These are phyloP conservation scores for Esteya vermicola DNA, from an alignment of 2,329 filamentous ascomycete species.

Conservation along the genomic window DNA sequence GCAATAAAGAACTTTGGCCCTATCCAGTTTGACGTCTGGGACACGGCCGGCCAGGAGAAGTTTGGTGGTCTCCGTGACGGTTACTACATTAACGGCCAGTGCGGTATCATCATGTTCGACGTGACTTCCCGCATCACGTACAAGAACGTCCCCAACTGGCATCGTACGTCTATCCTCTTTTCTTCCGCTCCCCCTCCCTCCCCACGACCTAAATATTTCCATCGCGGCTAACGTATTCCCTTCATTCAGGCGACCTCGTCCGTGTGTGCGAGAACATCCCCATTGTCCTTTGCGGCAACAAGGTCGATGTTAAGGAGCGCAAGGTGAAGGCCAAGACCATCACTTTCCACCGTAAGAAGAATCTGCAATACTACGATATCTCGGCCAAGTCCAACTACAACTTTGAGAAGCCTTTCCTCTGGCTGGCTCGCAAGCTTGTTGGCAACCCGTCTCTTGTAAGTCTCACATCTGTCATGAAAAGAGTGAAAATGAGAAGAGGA, in stretches of 20 bases:
- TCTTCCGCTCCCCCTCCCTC: not conserved
- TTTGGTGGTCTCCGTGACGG: constrained; percentile 98
- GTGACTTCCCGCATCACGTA: constrained; percentile 99
- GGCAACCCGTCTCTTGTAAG: constrained; percentile 77
- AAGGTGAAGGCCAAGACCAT: constrained; percentile 99
- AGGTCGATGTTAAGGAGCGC: constrained; percentile 99
- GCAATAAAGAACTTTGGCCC: constrained; percentile 63
- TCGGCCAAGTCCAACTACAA: constrained; percentile 99
- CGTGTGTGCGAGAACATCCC: constrained; percentile 99
- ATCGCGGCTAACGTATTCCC: not conserved
- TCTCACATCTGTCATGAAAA: constrained; percentile 8
- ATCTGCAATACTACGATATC: constrained; percentile 99
- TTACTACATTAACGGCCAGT: constrained; percentile 99
- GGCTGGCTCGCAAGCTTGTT: constrained; percentile 96
- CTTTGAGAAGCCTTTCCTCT: constrained; percentile 99
- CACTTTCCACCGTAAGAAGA: constrained; percentile 99
- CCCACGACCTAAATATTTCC: not conserved
- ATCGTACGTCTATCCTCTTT: constrained; percentile 59
- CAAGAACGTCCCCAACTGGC: constrained; percentile 99
- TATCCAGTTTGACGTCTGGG: constrained; percentile 99
- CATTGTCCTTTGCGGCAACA: constrained; percentile 97
- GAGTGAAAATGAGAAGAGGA: not conserved
- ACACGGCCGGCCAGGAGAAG: constrained; percentile 98
- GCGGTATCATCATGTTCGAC: constrained; percentile 99
- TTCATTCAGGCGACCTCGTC: constrained; percentile 69